Conservation (phyloP, 306 rosid species). For the Ammopiptanthus mongolicus region DNA sequence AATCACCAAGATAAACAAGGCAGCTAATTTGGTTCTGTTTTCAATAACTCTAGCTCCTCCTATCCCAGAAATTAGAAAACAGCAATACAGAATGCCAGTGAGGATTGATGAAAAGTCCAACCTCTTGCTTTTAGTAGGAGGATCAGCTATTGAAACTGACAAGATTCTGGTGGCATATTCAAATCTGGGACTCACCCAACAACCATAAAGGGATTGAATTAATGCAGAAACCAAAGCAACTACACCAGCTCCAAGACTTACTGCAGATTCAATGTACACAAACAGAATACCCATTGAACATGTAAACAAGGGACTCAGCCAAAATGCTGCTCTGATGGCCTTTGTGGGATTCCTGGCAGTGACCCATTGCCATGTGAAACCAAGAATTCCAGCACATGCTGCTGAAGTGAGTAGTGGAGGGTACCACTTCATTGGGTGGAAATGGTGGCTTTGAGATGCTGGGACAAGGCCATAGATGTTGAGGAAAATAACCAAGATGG, state of each 20-base stretch:
- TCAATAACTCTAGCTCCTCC: conserved; percentile 50
- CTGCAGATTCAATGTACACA: conserved; percentile 34
- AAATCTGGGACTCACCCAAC: conserved; percentile 53
- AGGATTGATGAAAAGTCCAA: conserved; percentile 23
- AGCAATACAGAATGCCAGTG: conserved; percentile 32
- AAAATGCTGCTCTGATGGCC: conserved; percentile 46
- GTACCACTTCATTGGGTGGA: conserved; percentile 47
- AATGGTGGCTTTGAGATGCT: conserved; percentile 23
- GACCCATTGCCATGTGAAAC: conserved; percentile 51
- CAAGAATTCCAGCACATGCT: conserved; percentile 37
- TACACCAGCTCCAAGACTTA: conserved; percentile 37
- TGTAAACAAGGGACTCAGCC: conserved; percentile 53
- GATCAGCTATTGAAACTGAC: conserved; percentile 30
- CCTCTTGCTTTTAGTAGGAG: conserved; percentile 22
- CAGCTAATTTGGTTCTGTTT: not conserved
- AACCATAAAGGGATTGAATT: conserved; percentile 45
- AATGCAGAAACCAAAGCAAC: conserved; percentile 36
- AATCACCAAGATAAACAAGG: conserved; percentile 35
- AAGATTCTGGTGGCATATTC: conserved; percentile 38
- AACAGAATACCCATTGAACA: conserved; percentile 30
- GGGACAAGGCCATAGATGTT: conserved; percentile 30
- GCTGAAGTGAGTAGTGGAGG: conserved; percentile 46
- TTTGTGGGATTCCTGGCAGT: conserved; percentile 33
- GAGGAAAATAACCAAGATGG: conserved; percentile 28
- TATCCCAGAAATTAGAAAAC: conserved; percentile 43